Evolutionary conservation across 2,329 filamentous ascomycete genomes (phyloP).

Genomic region (Talaromyces sp.): DNA sequence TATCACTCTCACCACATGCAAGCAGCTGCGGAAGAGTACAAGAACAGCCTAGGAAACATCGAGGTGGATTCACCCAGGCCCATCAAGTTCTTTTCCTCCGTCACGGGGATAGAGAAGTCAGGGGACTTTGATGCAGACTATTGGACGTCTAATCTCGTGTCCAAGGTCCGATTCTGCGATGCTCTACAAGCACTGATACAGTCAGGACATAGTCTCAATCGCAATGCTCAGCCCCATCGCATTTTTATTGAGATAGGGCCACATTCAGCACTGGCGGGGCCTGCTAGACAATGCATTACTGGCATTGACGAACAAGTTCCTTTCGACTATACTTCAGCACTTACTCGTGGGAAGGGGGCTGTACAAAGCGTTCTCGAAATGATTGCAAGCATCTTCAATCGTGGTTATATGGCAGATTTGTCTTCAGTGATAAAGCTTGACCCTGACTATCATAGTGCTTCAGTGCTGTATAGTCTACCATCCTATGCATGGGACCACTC

Average conservation of each 20-base stretch:
- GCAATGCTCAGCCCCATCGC: constrained; percentile 9
- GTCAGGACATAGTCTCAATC: constrained; percentile 19
- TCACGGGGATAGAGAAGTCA: constrained; percentile 23
- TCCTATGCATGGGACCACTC: constrained; percentile 26
- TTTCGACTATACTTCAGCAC: constrained; percentile 33
- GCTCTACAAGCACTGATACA: constrained; percentile 21
- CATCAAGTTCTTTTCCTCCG: constrained; percentile 21
- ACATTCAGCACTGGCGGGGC: constrained; percentile 32
- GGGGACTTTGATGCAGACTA: constrained; percentile 25
- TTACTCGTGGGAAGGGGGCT: constrained; percentile 36
- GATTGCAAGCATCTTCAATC: neutral
- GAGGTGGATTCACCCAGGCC: neutral
- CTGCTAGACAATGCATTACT: constrained; percentile 23
- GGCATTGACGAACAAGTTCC: constrained; percentile 6
- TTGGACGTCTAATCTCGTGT: constrained; percentile 37
- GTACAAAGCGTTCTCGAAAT: constrained; percentile 16
- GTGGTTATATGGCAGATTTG: neutral
- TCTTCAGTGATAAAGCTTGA: neutral
- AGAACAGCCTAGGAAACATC: constrained; percentile 1
- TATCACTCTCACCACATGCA: constrained; percentile 42
- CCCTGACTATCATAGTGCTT: neutral
- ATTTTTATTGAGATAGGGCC: constrained; percentile 20
- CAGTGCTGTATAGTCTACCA: constrained; percentile 22
- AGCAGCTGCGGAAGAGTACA: constrained; percentile 32
- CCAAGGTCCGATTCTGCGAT: constrained; percentile 34